Evolutionary conservation across 805 yeast genomes (phyloP), one percentile per base, ranked within the genome.

Genomic region (Kregervanrija fluxuum): DNA sequence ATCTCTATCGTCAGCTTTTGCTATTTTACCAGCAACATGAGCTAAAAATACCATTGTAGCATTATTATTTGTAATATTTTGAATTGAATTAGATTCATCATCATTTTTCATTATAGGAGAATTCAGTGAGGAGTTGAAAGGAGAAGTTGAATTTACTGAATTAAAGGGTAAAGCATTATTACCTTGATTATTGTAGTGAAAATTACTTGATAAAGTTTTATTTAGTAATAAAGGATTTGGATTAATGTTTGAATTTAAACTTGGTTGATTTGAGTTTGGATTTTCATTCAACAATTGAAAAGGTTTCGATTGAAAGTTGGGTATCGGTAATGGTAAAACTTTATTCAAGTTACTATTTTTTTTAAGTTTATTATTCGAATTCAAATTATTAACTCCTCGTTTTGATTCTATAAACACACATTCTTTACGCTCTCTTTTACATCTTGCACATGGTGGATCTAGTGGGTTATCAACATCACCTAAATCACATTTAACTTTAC

Each of bases 401-500:
- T 76, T 66, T 38, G 74, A 69, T 30, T 75, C 79, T n/a, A 74
- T 73, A 50, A 67, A 54, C 12, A 82, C 80, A 64, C 98, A 90
- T 53, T 82, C 88, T 52, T 77, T 77, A 12, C 95, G 70, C 57
- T 90, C 96, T 37, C 97, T 71, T 48, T 74, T 72, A 56, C 98
- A 90, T 41, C 97, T 67, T 2, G 78, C 81, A 69, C 98, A 90
- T 3, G 95, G 93, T 3, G 95, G 93, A 4, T 77, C 79, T 38
- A 71, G 70, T 0, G 95, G 95, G 48, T 73, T 73, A 41, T 79
- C 82, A 8, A 80, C 76, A 9, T 81, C 77, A 2, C 95, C 96
- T 52, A 90, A 65, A 58, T 88, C 95, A 67, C 98, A 90, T 55
- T 80, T 80, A 37, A 87, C 86, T 56, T 90, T 91, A 36, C 95